These are phyloP conservation scores for Veloboletus limbatus DNA, from an alignment of 1,284 basidiomycete species.

Conservation along the genomic window DNA sequence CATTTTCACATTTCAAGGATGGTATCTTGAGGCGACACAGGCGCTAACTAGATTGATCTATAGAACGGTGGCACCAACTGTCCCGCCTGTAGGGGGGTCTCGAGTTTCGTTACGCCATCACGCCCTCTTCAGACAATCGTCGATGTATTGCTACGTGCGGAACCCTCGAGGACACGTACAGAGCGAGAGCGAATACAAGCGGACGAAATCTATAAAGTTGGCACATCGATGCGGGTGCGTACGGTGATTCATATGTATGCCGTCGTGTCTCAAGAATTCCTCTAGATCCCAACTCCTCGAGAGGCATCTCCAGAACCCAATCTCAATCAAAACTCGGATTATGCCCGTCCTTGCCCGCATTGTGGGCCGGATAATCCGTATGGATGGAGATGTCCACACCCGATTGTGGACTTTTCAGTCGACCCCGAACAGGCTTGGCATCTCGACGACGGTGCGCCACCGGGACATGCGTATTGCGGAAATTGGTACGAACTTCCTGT, in stretches of 20 bases:
- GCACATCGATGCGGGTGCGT: conserved; percentile 66
- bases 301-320: conserved; percentile 73
- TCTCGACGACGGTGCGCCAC: conserved; percentile 67
- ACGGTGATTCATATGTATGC: neutral
- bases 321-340: conserved; percentile 57
- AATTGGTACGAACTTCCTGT: conserved; percentile 53
- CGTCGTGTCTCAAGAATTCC: neutral
- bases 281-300: conserved; percentile 67
- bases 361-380: conserved; percentile 62
- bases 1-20: neutral
- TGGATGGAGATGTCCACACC: conserved; percentile 71
- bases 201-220: conserved; percentile 67
- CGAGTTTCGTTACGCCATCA: conserved; percentile 65
- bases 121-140: conserved; percentile 66
- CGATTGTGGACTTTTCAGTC: conserved; percentile 62
- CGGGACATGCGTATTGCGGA: conserved; percentile 72
- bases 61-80: conserved; percentile 80
- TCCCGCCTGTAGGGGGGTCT: conserved; percentile 66
- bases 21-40: neutral
- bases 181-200: conserved; percentile 70
- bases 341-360: conserved; percentile 71
- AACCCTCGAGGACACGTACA: conserved; percentile 61
- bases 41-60: conserved; percentile 13
- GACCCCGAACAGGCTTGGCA: conserved; percentile 70
- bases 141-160: conserved; percentile 62